A percentile compares a stretch with the other conserved stretches of the same genome.
These are phyloP conservation scores for Ceratonia siliqua DNA, from an alignment of 306 rosid species.

Conservation along the genomic window DNA sequence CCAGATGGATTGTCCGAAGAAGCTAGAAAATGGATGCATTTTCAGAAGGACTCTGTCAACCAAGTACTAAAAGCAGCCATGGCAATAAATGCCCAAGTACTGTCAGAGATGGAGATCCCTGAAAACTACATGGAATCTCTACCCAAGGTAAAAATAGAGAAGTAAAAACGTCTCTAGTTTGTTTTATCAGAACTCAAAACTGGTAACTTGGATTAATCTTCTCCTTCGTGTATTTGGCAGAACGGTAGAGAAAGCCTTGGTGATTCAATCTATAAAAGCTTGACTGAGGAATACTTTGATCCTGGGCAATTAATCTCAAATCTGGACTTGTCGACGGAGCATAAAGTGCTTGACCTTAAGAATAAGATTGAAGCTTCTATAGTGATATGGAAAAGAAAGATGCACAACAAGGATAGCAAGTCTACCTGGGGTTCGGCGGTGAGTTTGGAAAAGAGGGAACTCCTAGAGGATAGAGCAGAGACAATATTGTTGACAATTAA, in stretches of 20 bases:
- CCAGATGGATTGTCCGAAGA: conserved; percentile 69
- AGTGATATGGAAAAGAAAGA: conserved; percentile 93
- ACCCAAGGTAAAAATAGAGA: conserved; percentile 53
- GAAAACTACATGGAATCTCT: conserved; percentile 78
- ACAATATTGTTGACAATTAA: conserved; percentile 72
- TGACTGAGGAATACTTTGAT: conserved; percentile 63
- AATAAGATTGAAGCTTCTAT: conserved; percentile 69
- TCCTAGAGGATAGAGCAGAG: conserved; percentile 90
- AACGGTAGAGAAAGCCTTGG: conserved; percentile 73
- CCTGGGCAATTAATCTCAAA: conserved; percentile 51
- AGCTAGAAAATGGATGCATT: conserved; percentile 62
- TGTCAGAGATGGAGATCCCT: conserved; percentile 73
- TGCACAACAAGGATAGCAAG: conserved; percentile 74
- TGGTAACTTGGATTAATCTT: background rate
- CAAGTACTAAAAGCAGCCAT: conserved; percentile 93
- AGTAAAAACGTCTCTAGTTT: background rate
- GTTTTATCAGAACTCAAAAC: background rate
- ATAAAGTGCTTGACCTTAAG: conserved; percentile 66
- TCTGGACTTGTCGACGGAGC: conserved; percentile 61
- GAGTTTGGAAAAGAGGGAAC: conserved; percentile 87
- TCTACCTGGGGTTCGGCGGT: conserved; percentile 85
- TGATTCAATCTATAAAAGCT: conserved; percentile 56
- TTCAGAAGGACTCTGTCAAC: conserved; percentile 68
- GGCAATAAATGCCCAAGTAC: conserved; percentile 90
- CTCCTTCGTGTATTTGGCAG: conserved; percentile 36